Percentiles rank a stretch among this genome's conserved stretches.
Evolutionary conservation across 164 flowering plant genomes (phyloP).

Genomic region (Magnolia kwangsiensis): DNA sequence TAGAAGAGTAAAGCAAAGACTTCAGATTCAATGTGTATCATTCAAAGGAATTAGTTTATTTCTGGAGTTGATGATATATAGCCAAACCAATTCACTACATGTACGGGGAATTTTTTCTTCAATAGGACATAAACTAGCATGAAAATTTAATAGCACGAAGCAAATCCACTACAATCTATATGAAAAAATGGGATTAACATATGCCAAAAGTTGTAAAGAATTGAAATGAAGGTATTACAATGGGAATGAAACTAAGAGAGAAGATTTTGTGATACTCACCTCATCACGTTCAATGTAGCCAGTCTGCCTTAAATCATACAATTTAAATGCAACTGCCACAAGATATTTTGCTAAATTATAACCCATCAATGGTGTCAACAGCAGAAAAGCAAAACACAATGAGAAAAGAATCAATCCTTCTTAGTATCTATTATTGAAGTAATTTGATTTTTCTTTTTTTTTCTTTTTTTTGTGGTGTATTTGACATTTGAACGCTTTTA

Average conservation of each 20-base stretch:
- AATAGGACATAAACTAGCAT: neutral
- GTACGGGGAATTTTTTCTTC: neutral
- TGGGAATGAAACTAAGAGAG: neutral
- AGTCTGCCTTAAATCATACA: constrained; percentile 71
- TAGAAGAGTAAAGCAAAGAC: neutral
- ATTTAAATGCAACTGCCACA: constrained; percentile 66
- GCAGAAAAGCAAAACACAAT: neutral
- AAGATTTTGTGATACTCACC: constrained; percentile 33
- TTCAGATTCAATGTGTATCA: neutral
- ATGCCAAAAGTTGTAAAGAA: neutral
- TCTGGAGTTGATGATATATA: constrained; percentile 25
- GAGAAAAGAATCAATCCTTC: neutral
- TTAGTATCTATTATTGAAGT: neutral
- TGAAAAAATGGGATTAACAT: neutral
- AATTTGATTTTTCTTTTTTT: too few species aligned
- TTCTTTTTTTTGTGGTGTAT: neutral
- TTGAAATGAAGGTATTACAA: neutral
- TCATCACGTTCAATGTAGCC: constrained; percentile 82
- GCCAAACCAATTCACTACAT: constrained; percentile 33
- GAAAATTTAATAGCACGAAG: neutral
- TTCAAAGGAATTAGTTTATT: too few species aligned
- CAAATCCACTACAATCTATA: neutral
- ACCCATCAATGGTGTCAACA: neutral
- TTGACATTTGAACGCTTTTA: neutral
- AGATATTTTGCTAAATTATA: neutral